Evolutionary conservation across 78 protist species (phyloP).

Genomic region (Dictyostelium brefeldianum): DNA sequence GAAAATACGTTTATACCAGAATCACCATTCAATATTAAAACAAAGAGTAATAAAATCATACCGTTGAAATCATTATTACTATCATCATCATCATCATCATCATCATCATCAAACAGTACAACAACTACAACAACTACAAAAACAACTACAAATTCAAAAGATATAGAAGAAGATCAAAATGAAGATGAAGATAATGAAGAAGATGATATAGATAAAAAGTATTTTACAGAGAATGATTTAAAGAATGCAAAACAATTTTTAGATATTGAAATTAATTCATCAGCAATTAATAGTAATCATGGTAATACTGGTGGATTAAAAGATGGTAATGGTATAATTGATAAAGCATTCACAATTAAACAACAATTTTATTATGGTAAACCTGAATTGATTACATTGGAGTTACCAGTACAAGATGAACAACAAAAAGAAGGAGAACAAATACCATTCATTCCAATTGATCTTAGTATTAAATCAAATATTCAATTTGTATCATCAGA

Average conservation of each 20-base stretch:
- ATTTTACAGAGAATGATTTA: constrained; percentile 2
- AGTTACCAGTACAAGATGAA: background rate
- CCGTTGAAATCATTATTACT: background rate
- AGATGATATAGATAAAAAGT: constrained; percentile 2
- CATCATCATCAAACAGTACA: background rate
- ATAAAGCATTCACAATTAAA: background rate
- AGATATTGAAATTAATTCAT: background rate
- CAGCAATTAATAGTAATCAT: background rate
- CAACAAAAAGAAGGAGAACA: background rate
- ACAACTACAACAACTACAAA: too few species aligned
- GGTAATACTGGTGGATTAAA: too few species aligned
- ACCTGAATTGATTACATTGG: constrained; percentile 1
- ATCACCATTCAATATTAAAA: constrained; percentile 55
- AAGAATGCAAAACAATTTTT: background rate
- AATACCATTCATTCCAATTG: constrained; percentile 26
- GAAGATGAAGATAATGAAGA: background rate
- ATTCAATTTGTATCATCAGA: constrained; percentile 1
- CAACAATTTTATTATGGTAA: constrained; percentile 18
- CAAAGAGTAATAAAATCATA: constrained; percentile 2
- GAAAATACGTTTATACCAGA: constrained; percentile 45
- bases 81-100: background rate
- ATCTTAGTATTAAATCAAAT: constrained; percentile 37
- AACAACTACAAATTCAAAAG: background rate
- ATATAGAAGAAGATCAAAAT: background rate
- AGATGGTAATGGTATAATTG: background rate